Conservation (phyloP, 1,284 basidiomycete genomes). For the Leucocoprinus gongylophorus region DNA sequence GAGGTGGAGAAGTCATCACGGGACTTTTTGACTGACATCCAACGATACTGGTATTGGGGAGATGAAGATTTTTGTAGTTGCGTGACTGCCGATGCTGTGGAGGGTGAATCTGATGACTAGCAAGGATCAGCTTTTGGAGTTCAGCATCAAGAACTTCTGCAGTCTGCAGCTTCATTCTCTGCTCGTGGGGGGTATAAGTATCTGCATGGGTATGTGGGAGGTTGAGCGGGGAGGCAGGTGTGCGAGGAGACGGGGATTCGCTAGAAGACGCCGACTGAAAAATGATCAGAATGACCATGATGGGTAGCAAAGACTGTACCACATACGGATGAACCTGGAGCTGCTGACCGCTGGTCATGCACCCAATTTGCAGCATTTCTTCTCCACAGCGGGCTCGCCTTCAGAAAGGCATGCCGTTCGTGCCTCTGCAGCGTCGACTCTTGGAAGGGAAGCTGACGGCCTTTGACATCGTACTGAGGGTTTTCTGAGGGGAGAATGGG, state of each 20-base stretch:
- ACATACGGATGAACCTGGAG: too few relatives aligned
- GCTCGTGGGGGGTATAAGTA: not conserved
- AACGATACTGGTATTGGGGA: not conserved
- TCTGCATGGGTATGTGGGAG: constrained; percentile 3
- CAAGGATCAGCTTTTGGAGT: not conserved
- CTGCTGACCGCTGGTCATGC: not conserved
- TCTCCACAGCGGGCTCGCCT: constrained; percentile 6
- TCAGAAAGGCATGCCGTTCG: constrained; percentile 26
- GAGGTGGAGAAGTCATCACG: not conserved
- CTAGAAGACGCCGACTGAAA: constrained; percentile 3
- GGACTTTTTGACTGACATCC: not conserved
- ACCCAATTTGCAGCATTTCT: constrained; percentile 6
- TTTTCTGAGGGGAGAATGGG: constrained; percentile 22
- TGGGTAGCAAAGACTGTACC: not conserved
- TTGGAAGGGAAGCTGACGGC: constrained; percentile 23
- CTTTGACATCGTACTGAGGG: constrained; percentile 24
- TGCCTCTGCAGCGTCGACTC: constrained; percentile 26
- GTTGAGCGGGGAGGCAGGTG: constrained; percentile 9
- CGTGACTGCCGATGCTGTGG: constrained; percentile 4
- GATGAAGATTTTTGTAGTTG: constrained; percentile 9
- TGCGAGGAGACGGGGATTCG: constrained; percentile 10
- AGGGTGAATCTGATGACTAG: not conserved
- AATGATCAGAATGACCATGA: constrained; percentile 1
- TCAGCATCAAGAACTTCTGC: not conserved
- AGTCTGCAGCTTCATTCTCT: not conserved